Evolutionary conservation across 495 filamentous ascomycete species (phyloP), one percentile per base, ranked within the genome.

Genomic region (Talaromyces liani): DNA sequence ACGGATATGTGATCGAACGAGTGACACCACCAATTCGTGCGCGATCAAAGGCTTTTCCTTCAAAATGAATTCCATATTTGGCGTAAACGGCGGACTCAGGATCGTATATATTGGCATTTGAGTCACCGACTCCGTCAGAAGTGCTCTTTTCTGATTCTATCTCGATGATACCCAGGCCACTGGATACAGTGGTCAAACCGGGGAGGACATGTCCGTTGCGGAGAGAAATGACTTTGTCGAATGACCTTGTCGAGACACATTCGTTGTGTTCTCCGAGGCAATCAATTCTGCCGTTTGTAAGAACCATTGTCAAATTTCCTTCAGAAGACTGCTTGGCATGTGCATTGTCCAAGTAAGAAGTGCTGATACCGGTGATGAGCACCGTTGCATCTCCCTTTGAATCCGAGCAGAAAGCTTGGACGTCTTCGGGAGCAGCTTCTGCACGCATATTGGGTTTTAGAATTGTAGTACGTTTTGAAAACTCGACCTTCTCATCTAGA

Each of bases 121-220:
- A 58, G n/a, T 66, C 64, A 14, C 68, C 54, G 4, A 51, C 36
- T 27, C 82, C 82, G 63, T 83, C 79, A 9, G 72, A 63, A 1
- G 85, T 87, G 49, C 63, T 66, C 3, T 39, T 18, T 64, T 87
- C 85, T 4, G 73, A 73, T 33, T 78, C 76, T 54, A 89, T 87
- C n/a, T 79, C 84, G 31, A 74, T 75, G 8, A 88, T 72, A 2
- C 86, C 86, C 2, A 88, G 69, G 24, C 69, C 70, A 27, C 76
- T 75, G 12, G 79, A 80, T 34, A 86, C 79, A 10, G 80, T 80
- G 2, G 82, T 85, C 64, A 86, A 77, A 0, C 84, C 81, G 5
- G 76, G 79, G 6, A 80, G 78, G 3, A 87, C 69, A 66, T 85
- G 77, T 18, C 86, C 86, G 63, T 87, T 79, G 60, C 75, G 58